Evolutionary conservation across 768 basidiomycete genomes (phyloP), one percentile per base, ranked within the genome.

Genomic region (Crassisporium funariophilum): DNA sequence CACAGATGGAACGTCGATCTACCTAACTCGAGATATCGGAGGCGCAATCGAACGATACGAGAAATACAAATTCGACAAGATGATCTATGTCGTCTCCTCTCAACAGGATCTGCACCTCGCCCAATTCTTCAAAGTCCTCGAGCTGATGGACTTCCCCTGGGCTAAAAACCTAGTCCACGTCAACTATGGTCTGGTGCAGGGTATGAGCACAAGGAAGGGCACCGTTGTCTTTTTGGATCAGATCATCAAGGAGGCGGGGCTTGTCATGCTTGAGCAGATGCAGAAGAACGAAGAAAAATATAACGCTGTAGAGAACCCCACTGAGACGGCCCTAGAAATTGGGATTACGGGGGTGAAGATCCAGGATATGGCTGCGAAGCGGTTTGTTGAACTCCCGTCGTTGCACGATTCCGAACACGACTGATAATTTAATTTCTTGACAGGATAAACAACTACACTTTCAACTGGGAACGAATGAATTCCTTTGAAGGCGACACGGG

Each of bases 191-290:
- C 72, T 95, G 50, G 94, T 99, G 16, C 84, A 82, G 44, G 95
- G 95, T 47, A 99, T 99, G 95, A 94, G 85, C 65, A 91, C 91
- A 17, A 81, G 90, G 23, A 91, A 85, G 68, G 94, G 94, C 25
- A 98, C 91, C 0, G 95, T 91, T 35, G 93, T 95, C 40, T 98
- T 98, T 79, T 72, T 99, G 22, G 84, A 97, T 58, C 82, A 98
- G 66, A 98, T 92, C 55, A 87, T 92, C 64, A 81, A 86, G 55
- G 94, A 97, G 60, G 92, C 95, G 0, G 78, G 82, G 4, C 76
- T 79, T 35, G 84, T 88, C 40, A 98, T 98, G 95, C 92, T 91
- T 68, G 93, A 95, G 49, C 91, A 95, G 69, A 99, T 99, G 95
- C 76, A 74, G 67, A 86, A 86, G 69, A 98, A 98, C 64, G 85